Evolutionary conservation across 371 early-diverging fungal genomes (phyloP), one percentile per base, ranked within the genome.

Genomic region (Mucor plumbeus): DNA sequence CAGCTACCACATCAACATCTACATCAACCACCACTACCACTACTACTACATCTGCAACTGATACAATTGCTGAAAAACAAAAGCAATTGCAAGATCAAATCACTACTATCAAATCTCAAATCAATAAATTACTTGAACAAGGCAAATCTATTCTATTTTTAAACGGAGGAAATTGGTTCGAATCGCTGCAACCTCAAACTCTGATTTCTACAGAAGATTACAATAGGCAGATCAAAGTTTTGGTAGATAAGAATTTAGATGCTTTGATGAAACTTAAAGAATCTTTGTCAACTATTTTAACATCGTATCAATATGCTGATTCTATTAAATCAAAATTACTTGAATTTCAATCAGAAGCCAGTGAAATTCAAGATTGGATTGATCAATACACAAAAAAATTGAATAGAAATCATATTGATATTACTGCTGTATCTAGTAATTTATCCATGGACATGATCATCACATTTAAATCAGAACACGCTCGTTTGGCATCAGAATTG

Each of bases 271-370:
- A 65, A 10, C 21, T 76, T 3, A 44, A 65, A 6, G 50, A 61
- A n/a, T 64, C 65, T 0, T 40, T 72, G 33, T 13, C n/a, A 19
- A 21, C 55, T 4, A 40, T 72, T 4, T 53, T 72, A 11, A 35
- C 31, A 4, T 55, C 64, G 1, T 72, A 65, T 47, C 61, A 67
- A 44, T 57, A 71, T 7, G 41, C 72, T 7, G 71, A 72, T 53
- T 26, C 61, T 1, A 58, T 68, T 34, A 64, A 62, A 34, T 59
- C 56, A 4, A 68, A 65, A 5, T 15, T 72, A 1, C 39, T 43
- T 0, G 41, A 65, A 43, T 59, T 48, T 38, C 64, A 67, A 50
- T 15, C 7, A 19, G 58, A 72, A 64, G 64, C 63, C 17, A 61
- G 55, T 14, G 44, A 31, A 11, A 36, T 74, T 10, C 64, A 66